Evolutionary conservation across 2,329 filamentous ascomycete species (phyloP), one percentile per base, ranked within the genome.

Genomic region (Sporothrix euskadiensis): DNA sequence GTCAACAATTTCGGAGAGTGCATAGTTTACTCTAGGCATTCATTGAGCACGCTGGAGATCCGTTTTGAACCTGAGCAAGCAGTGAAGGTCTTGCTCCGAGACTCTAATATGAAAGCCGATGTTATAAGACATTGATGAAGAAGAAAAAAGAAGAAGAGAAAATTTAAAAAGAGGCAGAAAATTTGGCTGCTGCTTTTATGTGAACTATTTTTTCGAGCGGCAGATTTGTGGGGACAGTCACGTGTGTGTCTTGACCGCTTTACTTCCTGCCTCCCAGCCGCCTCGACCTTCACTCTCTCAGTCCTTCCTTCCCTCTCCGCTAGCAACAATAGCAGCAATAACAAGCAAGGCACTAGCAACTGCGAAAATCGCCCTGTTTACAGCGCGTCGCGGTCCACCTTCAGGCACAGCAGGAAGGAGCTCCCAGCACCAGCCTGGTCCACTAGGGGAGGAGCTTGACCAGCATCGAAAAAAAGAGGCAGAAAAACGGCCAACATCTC

Each of bases 31-130:
- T 93, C 97, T 93, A 92, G 95, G 92, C 92, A 87, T 92, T 94
- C 93, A 91, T 94, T 89, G 94, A 99, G 96, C 96, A 93, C 95
- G 94, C 93, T 86, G 85, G 75, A 92, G 94, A 92, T 88, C 91
- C 88, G 47, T 86, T 83, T 83, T 87, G 90, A 88, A 91, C 89
- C 93, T 97, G 92, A 93, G 92, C 90, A 94, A 94, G 92, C 89
- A 98, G 88, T 93, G 93, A 94, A 81, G 81, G 83, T 89, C 92
- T 90, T 92, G 90, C 90, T 92, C 92, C 94, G 95, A 97, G 96
- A 99, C 96, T 99, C 96, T 98, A 98, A 95, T 92, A 93, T 92
- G 89, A 91, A 92, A 91, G 94, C 91, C 90, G 81, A 86, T 86
- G 59, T 65, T 57, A 22, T 35, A 75, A 89, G 89, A 93, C 90